phyloP scores from a whole-genome alignment of 2,329 filamentous ascomycete genomes.

The Thielaviopsis cerberus region DNA sequence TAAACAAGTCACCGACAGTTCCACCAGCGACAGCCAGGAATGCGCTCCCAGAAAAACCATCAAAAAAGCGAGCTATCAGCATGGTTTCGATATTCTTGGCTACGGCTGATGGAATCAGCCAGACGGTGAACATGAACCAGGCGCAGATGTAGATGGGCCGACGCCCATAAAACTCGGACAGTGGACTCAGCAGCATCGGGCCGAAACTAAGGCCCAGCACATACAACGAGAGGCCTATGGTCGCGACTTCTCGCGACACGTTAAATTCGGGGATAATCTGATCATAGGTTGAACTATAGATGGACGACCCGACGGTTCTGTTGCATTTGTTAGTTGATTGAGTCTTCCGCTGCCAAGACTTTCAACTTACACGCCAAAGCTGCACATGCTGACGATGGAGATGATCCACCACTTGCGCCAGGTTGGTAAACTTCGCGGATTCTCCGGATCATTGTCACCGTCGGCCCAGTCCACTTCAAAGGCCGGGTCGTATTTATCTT shows the following conservation, averaged over 20 bases:
- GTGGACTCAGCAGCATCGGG: conserved; percentile 42
- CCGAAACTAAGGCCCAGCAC: conserved; percentile 55
- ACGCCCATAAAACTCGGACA: conserved; percentile 66
- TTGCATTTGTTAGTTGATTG: background rate
- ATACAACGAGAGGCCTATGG: conserved; percentile 64
- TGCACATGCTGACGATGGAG: conserved; percentile 51
- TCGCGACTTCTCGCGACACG: conserved; percentile 52
- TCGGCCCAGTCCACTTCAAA: conserved; percentile 62
- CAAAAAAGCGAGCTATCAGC: conserved; percentile 59
- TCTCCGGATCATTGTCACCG: conserved; percentile 50
- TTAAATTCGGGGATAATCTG: conserved; percentile 62
- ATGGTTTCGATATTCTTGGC: conserved; percentile 68
- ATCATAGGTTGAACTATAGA: conserved; percentile 68
- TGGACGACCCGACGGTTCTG: conserved; percentile 69
- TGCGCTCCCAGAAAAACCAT: conserved; percentile 50
- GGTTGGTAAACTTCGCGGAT: conserved; percentile 49
- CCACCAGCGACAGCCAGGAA: conserved; percentile 63
- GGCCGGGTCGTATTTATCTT: background rate
- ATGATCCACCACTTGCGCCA: conserved; percentile 66
- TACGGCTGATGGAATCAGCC: conserved; percentile 64
- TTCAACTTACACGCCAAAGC: conserved; percentile 60
- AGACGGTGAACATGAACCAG: conserved; percentile 58
- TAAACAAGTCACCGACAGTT: conserved; percentile 67
- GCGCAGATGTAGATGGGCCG: conserved; percentile 62
- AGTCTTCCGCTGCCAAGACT: background rate